Percentiles rank a stretch among this genome's conserved stretches.
Conservation (phyloP, 768 basidiomycete species). For the Vishniacozyma victoriae region DNA sequence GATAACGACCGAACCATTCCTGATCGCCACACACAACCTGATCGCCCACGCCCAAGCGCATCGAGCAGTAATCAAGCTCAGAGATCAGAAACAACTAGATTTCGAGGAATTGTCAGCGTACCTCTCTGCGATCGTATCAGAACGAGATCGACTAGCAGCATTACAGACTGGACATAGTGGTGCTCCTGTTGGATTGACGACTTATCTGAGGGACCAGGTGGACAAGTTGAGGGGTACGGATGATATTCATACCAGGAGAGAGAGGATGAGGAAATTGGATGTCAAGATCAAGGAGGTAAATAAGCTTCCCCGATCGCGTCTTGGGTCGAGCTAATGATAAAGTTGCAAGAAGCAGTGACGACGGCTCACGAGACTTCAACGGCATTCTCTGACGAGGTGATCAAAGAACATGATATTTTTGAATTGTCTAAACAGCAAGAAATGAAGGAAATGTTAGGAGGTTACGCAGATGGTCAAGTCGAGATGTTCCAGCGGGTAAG, state of each 20-base stretch:
- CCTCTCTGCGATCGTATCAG: constrained; percentile 81
- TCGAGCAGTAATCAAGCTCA: constrained; percentile 83
- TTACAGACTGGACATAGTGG: constrained; percentile 80
- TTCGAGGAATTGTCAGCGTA: constrained; percentile 96
- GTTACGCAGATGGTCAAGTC: constrained; percentile 88
- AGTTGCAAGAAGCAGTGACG: constrained; percentile 95
- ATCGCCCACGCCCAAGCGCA: constrained; percentile 91
- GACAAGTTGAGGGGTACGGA: constrained; percentile 88
- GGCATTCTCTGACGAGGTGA: constrained; percentile 90
- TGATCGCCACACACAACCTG: constrained; percentile 81
- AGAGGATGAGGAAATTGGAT: constrained; percentile 89
- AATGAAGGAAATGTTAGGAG: constrained; percentile 91
- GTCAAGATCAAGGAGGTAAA: constrained; percentile 88
- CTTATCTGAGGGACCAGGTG: constrained; percentile 86
- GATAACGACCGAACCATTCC: constrained; percentile 85
- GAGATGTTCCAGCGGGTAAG: constrained; percentile 80
- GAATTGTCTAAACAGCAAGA: constrained; percentile 85
- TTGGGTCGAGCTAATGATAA: background rate
- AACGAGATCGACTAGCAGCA: constrained; percentile 86
- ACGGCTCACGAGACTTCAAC: constrained; percentile 92
- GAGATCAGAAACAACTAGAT: constrained; percentile 98
- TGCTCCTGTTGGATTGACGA: constrained; percentile 67
- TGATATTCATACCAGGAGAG: constrained; percentile 84
- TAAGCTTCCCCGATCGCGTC: background rate
- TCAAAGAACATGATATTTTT: constrained; percentile 84